Percentiles rank a stretch among this genome's conserved stretches.
These are phyloP conservation scores for Nakazawaea ambrosiae DNA, from an alignment of 805 yeast species.

Conservation along the genomic window DNA sequence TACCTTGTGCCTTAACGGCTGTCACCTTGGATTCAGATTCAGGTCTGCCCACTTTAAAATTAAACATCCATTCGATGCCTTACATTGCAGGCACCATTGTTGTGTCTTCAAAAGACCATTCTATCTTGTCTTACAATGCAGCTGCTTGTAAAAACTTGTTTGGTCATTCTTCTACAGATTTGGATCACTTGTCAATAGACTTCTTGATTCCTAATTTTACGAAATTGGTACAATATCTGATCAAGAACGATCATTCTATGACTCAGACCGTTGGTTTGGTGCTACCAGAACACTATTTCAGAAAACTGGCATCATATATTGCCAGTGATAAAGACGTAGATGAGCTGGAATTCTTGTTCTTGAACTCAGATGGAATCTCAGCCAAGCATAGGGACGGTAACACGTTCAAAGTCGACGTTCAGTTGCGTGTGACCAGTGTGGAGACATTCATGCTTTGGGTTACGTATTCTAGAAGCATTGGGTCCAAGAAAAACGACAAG, in stretches of 20 bases:
- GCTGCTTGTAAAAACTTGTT: conserved; percentile 74
- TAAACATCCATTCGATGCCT: conserved; percentile 72
- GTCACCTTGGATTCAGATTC: conserved; percentile 45
- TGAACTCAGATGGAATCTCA: conserved; percentile 57
- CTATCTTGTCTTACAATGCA: conserved; percentile 66
- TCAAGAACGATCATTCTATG: conserved; percentile 31
- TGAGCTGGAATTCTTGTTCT: conserved; percentile 43
- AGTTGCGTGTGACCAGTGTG: conserved; percentile 59
- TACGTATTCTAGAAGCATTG: conserved; percentile 56
- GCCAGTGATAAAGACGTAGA: conserved; percentile 21
- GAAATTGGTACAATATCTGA: conserved; percentile 34
- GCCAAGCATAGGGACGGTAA: conserved; percentile 71
- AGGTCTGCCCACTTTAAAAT: conserved; percentile 30
- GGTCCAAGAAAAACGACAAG: not conserved
- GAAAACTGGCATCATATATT: conserved; percentile 50
- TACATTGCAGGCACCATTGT: conserved; percentile 84
- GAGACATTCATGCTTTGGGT: conserved; percentile 73
- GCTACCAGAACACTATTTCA: conserved; percentile 84
- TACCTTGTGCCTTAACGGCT: conserved; percentile 72
- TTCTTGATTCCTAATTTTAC: conserved; percentile 58
- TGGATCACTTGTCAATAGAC: conserved; percentile 44
- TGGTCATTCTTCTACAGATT: conserved; percentile 46
- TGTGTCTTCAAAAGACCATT: conserved; percentile 42
- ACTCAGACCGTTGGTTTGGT: conserved; percentile 61
- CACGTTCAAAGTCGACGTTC: conserved; percentile 63